These are phyloP conservation scores for Haemoproteus tartakovskyi DNA, from an alignment of 169 alveolate genomes.

Conservation along the genomic window DNA sequence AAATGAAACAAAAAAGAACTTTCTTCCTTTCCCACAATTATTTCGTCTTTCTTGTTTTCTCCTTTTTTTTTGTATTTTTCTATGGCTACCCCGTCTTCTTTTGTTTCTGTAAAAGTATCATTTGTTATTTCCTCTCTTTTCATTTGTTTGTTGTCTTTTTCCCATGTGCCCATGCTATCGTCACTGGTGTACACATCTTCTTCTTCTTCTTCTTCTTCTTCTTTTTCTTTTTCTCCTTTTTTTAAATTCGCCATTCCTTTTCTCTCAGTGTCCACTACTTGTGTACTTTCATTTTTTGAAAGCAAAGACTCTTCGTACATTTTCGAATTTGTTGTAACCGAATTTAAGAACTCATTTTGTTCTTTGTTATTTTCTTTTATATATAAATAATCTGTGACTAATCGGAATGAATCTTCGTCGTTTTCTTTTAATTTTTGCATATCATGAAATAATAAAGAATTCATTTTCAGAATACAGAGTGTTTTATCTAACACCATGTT, in stretches of 20 bases:
- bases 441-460: slow-evolving; percentile 2
- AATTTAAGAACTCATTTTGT: slow-evolving; percentile 1
- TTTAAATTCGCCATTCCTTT: neutral
- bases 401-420: neutral
- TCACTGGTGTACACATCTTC: neutral
- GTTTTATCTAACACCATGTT: too few relatives aligned
- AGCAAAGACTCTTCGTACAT: neutral
- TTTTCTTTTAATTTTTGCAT: neutral
- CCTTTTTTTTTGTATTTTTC: too few relatives aligned
- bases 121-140: neutral
- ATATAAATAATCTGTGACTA: slow-evolving; percentile 1
- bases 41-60: too few relatives aligned
- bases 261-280: neutral
- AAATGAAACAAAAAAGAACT: too few relatives aligned
- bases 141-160: neutral
- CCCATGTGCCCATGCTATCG: neutral
- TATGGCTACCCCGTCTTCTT: too few relatives aligned
- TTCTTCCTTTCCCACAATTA: too few relatives aligned
- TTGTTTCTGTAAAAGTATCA: slow-evolving; percentile 3
- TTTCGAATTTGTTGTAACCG: neutral
- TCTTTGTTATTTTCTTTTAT: slow-evolving; percentile 2
- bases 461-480: too few relatives aligned
- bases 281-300: neutral
- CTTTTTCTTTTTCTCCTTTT: neutral
- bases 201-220: neutral